These are phyloP conservation scores for Globisporangium parvum DNA, from an alignment of 352 stramenopile genomes.

Conservation along the genomic window DNA sequence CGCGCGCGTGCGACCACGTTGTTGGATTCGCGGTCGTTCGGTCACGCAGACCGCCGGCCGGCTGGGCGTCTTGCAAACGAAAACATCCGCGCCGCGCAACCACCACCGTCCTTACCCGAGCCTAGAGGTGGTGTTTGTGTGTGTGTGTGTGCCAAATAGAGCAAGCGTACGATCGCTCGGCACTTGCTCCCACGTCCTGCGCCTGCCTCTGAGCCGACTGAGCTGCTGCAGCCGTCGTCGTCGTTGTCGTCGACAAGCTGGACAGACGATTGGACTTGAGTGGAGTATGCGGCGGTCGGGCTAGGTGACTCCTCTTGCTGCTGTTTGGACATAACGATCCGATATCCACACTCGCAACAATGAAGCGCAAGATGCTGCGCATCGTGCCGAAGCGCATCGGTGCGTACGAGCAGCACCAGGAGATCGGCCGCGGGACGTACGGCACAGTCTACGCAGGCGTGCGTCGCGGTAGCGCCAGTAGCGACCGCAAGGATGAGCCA, in stretches of 20 bases:
- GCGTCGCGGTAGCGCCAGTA: constrained; percentile 12
- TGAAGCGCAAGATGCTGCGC: constrained; percentile 13
- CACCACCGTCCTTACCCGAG: background rate
- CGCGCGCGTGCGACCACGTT: background rate
- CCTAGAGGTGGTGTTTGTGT: too few species aligned
- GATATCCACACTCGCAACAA: constrained; percentile 10
- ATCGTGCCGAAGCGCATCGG: constrained; percentile 48
- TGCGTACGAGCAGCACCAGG: constrained; percentile 58
- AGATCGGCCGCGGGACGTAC: constrained; percentile 80
- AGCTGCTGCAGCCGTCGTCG: too few species aligned
- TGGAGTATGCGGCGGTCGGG: too few species aligned
- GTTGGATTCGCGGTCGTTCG: background rate
- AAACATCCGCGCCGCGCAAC: background rate
- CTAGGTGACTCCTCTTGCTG: too few species aligned
- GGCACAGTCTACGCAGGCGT: constrained; percentile 66
- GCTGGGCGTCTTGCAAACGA: background rate
- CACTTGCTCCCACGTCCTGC: background rate
- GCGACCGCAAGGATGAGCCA: constrained; percentile 1
- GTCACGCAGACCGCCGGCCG: background rate
- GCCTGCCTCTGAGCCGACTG: background rate
- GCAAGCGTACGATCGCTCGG: background rate
- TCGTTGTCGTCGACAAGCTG: too few species aligned
- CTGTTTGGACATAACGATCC: too few species aligned
- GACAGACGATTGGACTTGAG: too few species aligned
- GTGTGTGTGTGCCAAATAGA: background rate